Evolutionary conservation across 2,329 filamentous ascomycete species (phyloP).

Genomic region (Penicillium sp.): DNA sequence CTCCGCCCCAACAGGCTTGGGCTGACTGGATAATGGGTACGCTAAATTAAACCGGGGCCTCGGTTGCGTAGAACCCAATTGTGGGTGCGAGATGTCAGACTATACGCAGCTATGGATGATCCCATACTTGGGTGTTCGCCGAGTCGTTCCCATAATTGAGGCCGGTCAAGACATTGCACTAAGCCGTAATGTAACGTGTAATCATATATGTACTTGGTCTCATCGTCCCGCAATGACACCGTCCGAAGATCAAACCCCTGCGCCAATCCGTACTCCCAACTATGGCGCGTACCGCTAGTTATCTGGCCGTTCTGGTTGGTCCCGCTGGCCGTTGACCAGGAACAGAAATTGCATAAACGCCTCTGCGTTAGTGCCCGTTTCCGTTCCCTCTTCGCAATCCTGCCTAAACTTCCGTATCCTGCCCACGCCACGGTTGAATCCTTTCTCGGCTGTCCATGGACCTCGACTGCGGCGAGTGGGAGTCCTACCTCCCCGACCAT

Average conservation of each 20-base stretch:
- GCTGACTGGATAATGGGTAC: neutral
- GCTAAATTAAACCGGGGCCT: slow-evolving; percentile 3
- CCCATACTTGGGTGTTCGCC: neutral
- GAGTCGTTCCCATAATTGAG: neutral
- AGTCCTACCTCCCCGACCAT: slow-evolving; percentile 27
- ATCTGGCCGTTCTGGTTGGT: neutral
- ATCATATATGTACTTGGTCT: slow-evolving; percentile 6
- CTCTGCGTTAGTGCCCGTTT: slow-evolving; percentile 31
- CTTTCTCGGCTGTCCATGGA: slow-evolving; percentile 42
- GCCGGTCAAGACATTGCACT: neutral
- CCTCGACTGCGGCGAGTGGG: slow-evolving; percentile 29
- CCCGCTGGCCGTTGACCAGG: slow-evolving; percentile 26
- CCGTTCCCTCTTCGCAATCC: slow-evolving; percentile 33
- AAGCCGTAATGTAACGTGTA: neutral
- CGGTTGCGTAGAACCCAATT: slow-evolving; percentile 1
- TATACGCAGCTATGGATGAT: neutral
- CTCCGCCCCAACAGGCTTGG: slow-evolving; percentile 6
- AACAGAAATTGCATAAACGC: slow-evolving; percentile 37
- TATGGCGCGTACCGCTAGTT: neutral
- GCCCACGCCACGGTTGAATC: slow-evolving; percentile 41
- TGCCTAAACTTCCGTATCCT: slow-evolving; percentile 38
- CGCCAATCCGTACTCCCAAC: neutral
- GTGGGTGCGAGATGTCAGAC: neutral
- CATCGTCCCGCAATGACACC: slow-evolving; percentile 9
- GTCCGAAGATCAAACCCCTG: neutral